Evolutionary conservation across 768 basidiomycete species (phyloP).

Genomic region (Leccinum truebloodii): DNA sequence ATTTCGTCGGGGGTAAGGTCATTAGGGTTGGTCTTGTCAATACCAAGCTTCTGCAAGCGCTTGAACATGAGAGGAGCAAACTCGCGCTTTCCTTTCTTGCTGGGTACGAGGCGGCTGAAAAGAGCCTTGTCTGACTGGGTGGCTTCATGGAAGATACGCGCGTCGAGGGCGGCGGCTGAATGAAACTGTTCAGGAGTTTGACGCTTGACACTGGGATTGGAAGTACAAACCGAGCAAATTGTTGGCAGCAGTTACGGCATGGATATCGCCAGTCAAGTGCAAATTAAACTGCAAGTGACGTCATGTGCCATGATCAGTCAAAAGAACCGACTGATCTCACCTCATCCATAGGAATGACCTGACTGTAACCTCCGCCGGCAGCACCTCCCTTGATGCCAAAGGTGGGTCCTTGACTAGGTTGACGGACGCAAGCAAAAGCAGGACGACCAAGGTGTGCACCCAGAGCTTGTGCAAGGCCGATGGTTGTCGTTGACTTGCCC

Average conservation of each 20-base stretch:
- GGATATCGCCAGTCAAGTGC: conserved; percentile 95
- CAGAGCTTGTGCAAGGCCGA: conserved; percentile 94
- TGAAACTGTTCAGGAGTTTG: conserved; percentile 4
- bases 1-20: conserved; percentile 93
- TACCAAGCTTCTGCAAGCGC: conserved; percentile 92
- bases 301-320: conserved; percentile 7
- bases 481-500: conserved; percentile 97
- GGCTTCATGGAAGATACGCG: conserved; percentile 96
- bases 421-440: conserved; percentile 94
- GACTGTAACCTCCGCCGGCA: conserved; percentile 97
- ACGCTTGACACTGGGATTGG: background rate
- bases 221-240: conserved; percentile 76
- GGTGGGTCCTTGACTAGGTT: conserved; percentile 97
- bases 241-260: conserved; percentile 96
- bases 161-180: conserved; percentile 91
- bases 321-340: conserved; percentile 37
- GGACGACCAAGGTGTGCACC: conserved; percentile 92
- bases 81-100: conserved; percentile 91
- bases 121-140: conserved; percentile 96
- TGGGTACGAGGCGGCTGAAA: conserved; percentile 87
- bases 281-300: conserved; percentile 74
- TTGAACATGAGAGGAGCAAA: conserved; percentile 97
- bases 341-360: conserved; percentile 99
- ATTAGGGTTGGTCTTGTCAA: conserved; percentile 90
- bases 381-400: conserved; percentile 99